phyloP scores from a whole-genome alignment of 306 rosid species.

The Castanopsis chinensis region DNA sequence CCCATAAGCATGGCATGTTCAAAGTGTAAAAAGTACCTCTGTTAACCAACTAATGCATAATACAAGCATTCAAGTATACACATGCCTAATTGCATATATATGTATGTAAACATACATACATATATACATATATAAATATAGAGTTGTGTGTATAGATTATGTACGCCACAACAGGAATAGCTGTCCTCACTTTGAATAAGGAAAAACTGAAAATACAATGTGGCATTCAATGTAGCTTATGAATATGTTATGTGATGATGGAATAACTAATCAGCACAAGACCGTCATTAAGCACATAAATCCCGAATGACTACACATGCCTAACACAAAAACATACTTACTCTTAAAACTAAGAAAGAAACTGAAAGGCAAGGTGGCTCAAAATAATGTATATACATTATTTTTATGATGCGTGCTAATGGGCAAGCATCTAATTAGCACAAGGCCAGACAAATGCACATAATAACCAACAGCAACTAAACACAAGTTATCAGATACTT shows the following conservation, averaged over 20 bases:
- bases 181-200: neutral
- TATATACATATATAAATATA: too few relatives aligned
- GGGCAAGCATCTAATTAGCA: too few relatives aligned
- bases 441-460: too few relatives aligned
- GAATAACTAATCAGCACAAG: conserved; percentile 25
- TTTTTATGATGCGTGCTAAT: too few relatives aligned
- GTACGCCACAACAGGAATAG: neutral
- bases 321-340: neutral
- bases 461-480: too few relatives aligned
- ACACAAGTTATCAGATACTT: neutral
- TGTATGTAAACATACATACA: too few relatives aligned
- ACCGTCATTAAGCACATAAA: conserved; percentile 38
- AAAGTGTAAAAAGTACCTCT: too few relatives aligned
- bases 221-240: conserved; percentile 34
- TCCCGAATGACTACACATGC: neutral
- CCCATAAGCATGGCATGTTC: neutral
- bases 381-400: conserved; percentile 20
- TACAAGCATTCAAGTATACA: neutral
- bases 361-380: conserved; percentile 33
- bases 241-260: conserved; percentile 37
- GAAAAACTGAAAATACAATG: neutral
- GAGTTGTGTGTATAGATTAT: too few relatives aligned
- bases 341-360: conserved; percentile 13
- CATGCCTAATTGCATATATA: too few relatives aligned
- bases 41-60: neutral